Evolutionary conservation across 345 rosid species (phyloP), one percentile per base, ranked within the genome.

Genomic region (Citrus cavaleriei): DNA sequence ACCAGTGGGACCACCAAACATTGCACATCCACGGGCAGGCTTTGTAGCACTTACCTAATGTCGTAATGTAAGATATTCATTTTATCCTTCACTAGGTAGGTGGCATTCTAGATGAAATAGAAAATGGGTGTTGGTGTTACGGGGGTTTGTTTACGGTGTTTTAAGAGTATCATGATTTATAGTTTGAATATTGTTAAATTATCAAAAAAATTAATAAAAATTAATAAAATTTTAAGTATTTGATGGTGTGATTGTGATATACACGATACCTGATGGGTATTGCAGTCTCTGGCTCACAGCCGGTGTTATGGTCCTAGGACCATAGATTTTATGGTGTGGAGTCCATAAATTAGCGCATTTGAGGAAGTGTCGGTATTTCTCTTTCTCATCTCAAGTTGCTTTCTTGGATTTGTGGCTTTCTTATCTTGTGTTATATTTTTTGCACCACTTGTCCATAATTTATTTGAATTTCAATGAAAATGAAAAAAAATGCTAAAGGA

Each of bases 381-480:
- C 24, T n/a, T 75, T 38, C 73, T 4, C 58, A 18, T 66, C 1
- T 65, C 24, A 25, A 3, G 71, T 83, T 77, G 84, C 81, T 79
- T 77, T 82, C 77, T 35, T 19, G 22, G 68, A 76, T 80, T 77
- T 61, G 73, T 81, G 77, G 79, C 81, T 67, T 46, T 66, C 78
- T 79, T 83, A 74, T 83, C 78, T 68, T 70, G 67, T 55, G 68
- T 80, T 25, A 57, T 61, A 55, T 25, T 34, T 40, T 77, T 79
- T 34, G 57, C 21, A 25, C 82, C 84, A 82, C 84, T 82, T 75
- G 78, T 42, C 28, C 49, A 72, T 71, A 70, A 54, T 74, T 55
- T 28, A 74, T 77, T 58, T 55, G 5, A 24, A 66, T 4, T 46
- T 19, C 0, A 6, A 49, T 34, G 24, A 25, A 14, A 37, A n/a